Conservation (phyloP, 768 basidiomycete species). For the Ramaria sp. region DNA sequence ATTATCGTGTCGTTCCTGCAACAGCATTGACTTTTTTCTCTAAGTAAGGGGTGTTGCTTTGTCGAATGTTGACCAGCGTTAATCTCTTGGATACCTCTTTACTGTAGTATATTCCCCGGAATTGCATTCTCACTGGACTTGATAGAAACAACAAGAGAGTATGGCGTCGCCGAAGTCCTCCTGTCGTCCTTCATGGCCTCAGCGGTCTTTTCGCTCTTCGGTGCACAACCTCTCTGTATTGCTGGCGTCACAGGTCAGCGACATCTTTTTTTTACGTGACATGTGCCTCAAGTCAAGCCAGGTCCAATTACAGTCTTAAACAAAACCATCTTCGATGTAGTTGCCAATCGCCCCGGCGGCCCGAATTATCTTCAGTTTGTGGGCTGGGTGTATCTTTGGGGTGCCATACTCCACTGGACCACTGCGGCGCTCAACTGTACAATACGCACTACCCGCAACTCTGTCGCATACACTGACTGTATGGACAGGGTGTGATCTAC, state of each 20-base stretch:
- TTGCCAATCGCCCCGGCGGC: slow-evolving; percentile 41
- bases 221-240: slow-evolving; percentile 85
- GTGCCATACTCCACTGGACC: slow-evolving; percentile 41
- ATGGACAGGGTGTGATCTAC: slow-evolving; percentile 66
- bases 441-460: slow-evolving; percentile 13
- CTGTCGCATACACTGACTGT: neutral
- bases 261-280: neutral
- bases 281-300: slow-evolving; percentile 16
- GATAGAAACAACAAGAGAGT: slow-evolving; percentile 82
- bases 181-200: slow-evolving; percentile 82
- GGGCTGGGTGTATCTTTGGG: slow-evolving; percentile 91
- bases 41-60: slow-evolving; percentile 44
- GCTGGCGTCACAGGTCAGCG: slow-evolving; percentile 62
- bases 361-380: slow-evolving; percentile 79
- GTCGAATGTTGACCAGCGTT: neutral
- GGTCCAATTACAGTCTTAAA: slow-evolving; percentile 92
- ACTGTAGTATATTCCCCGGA: slow-evolving; percentile 65
- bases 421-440: slow-evolving; percentile 70
- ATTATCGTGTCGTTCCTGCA: slow-evolving; percentile 82
- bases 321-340: slow-evolving; percentile 77
- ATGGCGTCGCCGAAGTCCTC: slow-evolving; percentile 83
- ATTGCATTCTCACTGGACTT: slow-evolving; percentile 88
- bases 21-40: slow-evolving; percentile 80
- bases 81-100: neutral
- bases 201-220: slow-evolving; percentile 76